Percentiles rank a stretch among this genome's conserved stretches.
Evolutionary conservation across 805 yeast genomes (phyloP).

Genomic region (Maudiozyma pseudohumilis): DNA sequence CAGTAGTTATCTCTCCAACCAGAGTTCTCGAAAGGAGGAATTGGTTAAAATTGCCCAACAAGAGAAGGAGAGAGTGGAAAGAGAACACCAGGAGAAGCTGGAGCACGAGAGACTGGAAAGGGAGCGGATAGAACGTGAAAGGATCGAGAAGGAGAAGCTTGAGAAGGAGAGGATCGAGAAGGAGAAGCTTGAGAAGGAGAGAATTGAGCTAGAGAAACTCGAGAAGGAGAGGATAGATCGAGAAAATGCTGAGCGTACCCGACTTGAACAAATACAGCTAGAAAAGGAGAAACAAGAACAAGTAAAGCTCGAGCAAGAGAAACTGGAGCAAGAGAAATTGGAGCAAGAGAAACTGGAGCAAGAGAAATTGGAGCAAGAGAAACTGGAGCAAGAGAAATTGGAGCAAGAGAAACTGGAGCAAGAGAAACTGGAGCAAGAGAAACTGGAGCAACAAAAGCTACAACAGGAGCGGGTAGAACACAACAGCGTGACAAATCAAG

Average conservation of each 20-base stretch:
- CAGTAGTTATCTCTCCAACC: slow-evolving; percentile 27
- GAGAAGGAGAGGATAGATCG: background rate
- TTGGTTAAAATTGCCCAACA: slow-evolving; percentile 15
- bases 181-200: slow-evolving; percentile 1
- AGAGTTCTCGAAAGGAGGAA: slow-evolving; percentile 22
- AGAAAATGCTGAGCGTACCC: too few relatives aligned
- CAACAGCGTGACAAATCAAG: too few relatives aligned
- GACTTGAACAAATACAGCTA: too few relatives aligned
- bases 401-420: background rate
- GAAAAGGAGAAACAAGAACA: slow-evolving; percentile 1
- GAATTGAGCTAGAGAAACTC: background rate
- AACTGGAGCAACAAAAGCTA: background rate
- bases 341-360: background rate
- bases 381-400: background rate
- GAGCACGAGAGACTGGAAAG: background rate
- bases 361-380: slow-evolving; percentile 1
- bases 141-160: background rate
- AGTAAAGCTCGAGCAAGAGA: background rate
- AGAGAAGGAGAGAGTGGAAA: slow-evolving; percentile 6
- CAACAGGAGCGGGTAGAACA: slow-evolving; percentile 3
- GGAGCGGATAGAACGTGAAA: background rate
- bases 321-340: background rate
- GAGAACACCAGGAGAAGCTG: slow-evolving; percentile 3
- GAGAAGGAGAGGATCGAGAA: background rate
- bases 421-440: background rate